Conservation (phyloP, 1,284 basidiomycete species). For the Naganishia sp. region DNA sequence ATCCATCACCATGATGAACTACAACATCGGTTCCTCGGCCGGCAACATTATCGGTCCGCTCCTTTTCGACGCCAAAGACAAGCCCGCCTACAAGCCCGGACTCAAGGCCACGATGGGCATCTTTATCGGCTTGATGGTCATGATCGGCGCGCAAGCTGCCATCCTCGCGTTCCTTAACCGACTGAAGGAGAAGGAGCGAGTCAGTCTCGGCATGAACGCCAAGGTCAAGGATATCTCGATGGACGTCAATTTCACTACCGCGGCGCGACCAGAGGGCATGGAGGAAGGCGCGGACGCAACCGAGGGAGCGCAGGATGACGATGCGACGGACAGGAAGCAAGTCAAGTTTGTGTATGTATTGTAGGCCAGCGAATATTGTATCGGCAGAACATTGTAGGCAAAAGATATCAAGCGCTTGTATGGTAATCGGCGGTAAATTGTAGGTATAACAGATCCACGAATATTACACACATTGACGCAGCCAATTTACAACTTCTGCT, state of each 20-base stretch:
- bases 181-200: slow-evolving; percentile 47
- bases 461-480: neutral
- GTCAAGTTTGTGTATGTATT: slow-evolving; percentile 38
- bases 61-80: slow-evolving; percentile 50
- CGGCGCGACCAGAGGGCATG: slow-evolving; percentile 22
- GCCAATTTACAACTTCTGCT: slow-evolving; percentile 2
- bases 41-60: slow-evolving; percentile 48
- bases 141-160: slow-evolving; percentile 37
- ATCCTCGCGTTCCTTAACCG: slow-evolving; percentile 48
- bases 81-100: slow-evolving; percentile 48
- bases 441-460: neutral
- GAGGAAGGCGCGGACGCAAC: slow-evolving; percentile 39
- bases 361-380: neutral
- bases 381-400: neutral
- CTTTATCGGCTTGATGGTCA: slow-evolving; percentile 43
- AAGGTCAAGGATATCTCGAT: slow-evolving; percentile 50
- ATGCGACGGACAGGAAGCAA: slow-evolving; percentile 49
- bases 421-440: neutral
- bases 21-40: slow-evolving; percentile 38
- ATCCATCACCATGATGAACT: slow-evolving; percentile 45
- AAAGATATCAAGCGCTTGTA: neutral
- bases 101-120: slow-evolving; percentile 46
- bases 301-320: slow-evolving; percentile 35
- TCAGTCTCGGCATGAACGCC: slow-evolving; percentile 47
- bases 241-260: slow-evolving; percentile 39